These are phyloP conservation scores for Linaria vulgaris DNA, from an alignment of 257 asterid genomes.

Conservation along the genomic window DNA sequence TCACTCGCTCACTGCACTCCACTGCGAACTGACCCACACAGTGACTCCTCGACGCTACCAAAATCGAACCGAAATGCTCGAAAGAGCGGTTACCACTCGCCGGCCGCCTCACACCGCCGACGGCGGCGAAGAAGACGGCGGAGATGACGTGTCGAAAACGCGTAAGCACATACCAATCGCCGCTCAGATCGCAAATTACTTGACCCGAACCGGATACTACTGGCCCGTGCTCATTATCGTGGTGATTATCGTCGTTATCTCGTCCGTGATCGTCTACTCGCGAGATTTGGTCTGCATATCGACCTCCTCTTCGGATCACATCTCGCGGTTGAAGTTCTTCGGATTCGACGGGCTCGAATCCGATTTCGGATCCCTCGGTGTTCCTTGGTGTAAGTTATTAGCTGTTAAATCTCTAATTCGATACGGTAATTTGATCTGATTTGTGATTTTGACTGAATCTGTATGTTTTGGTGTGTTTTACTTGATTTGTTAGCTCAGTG, in stretches of 20 bases:
- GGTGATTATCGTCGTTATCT: constrained; percentile 40
- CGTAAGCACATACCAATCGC: constrained; percentile 51
- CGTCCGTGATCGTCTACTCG: constrained; percentile 42
- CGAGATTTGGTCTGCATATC: constrained; percentile 67
- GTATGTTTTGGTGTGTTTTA: no score
- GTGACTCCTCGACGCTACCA: no score
- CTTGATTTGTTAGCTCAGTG: no score
- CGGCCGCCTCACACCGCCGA: constrained; percentile 47
- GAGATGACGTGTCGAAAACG: constrained; percentile 66
- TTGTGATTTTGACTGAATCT: no score
- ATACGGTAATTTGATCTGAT: no score
- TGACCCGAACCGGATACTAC: constrained; percentile 56
- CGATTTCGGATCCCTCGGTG: constrained; percentile 88
- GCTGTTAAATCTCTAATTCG: no score
- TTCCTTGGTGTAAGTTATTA: constrained; percentile 79
- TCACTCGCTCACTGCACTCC: constrained; percentile 3
- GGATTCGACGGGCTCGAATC: constrained; percentile 66
- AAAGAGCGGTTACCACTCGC: constrained; percentile 60
- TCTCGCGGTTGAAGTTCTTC: constrained; percentile 57
- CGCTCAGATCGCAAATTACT: constrained; percentile 44
- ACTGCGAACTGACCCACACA: constrained; percentile 2
- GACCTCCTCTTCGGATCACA: constrained; percentile 55
- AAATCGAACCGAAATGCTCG: constrained; percentile 52
- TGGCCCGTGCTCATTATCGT: constrained; percentile 59
- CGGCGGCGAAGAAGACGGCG: constrained; percentile 36